phyloP scores from a whole-genome alignment of 192 early-diverging fungal genomes.

The Backusella tuberculispora region DNA sequence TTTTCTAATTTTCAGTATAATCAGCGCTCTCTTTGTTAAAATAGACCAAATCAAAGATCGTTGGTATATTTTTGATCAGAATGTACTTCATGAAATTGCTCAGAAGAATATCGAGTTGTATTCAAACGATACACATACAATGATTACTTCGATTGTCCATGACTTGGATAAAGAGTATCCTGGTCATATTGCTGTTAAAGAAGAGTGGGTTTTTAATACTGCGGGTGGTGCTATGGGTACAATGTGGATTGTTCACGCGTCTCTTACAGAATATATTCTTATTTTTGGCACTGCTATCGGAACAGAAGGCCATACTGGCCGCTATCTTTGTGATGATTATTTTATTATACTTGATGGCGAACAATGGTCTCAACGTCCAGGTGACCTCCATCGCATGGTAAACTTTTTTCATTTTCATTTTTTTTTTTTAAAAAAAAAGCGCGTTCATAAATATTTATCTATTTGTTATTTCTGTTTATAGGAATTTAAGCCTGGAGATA shows the following conservation, averaged over 20 bases:
- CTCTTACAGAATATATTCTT: constrained; percentile 50
- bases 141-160: constrained; percentile 39
- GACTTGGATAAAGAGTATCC: constrained; percentile 43
- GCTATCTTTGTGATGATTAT: constrained; percentile 48
- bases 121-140: constrained; percentile 36
- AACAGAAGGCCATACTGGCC: constrained; percentile 50
- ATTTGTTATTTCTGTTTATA: not conserved
- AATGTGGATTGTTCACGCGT: constrained; percentile 52
- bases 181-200: constrained; percentile 39
- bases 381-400: constrained; percentile 44
- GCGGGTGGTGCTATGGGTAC: constrained; percentile 54
- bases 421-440: not conserved
- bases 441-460: not conserved
- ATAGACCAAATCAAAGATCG: constrained; percentile 42
- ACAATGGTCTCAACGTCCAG: constrained; percentile 49
- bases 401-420: not conserved
- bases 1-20: constrained; percentile 25
- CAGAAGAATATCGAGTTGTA: constrained; percentile 39
- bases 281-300: constrained; percentile 53
- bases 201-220: constrained; percentile 55
- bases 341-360: constrained; percentile 54
- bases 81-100: constrained; percentile 40
- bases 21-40: constrained; percentile 43
- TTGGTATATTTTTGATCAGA: constrained; percentile 46
- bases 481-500: constrained; percentile 45